Base-by-base conservation (phyloP, 495 filamentous ascomycete genomes). In the Tuber magnatum region DNA sequence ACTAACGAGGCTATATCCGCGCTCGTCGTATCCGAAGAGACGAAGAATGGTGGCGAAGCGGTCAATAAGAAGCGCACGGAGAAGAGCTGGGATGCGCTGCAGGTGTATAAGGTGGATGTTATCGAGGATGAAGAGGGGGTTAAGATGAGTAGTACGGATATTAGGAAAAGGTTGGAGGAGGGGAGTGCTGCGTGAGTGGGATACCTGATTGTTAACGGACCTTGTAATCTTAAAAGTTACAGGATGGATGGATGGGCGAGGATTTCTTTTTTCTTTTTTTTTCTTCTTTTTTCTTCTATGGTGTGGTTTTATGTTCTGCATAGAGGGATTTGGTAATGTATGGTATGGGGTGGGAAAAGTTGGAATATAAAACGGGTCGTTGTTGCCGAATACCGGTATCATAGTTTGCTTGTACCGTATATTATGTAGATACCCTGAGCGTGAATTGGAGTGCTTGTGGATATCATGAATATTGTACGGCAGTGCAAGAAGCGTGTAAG, bases 61-160 rank as follows among this genome's bases (percentile, higher is more conserved):
- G 92, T 98, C 73, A 98, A 98, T 83, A 86, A 89, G 3, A 91
- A 91, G 81, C 88, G 95, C 71, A 84, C 81, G 56, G 92, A 93
- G 84, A 91, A 91, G 75, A 93, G 92, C 3, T 98, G 93, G 93
- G 81, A 85, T 46, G 81, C 83, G 48, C 85, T 98, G 71, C 90
- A 93, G 42, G 88, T 95, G 12, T 97, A 94, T 82, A 93, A 95
- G 83, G 92, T 98, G n/a, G 93, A 95, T 78, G 83, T 86, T 43
- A 82, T 86, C 12, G 87, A 88, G 16, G 85, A 84, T 65, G 83
- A 82, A 46, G 86, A 88, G 70, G 88, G 90, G 6, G 86, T 87
- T 42, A 99, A 97, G 84, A 92, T 99, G 80, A 97, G 94, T 86
- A 97, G 95, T 83, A 93, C 92, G 1, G 90, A 89, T 77, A 89